Conservation (phyloP, 2,329 filamentous ascomycete species). For the Podosphaera fusca region DNA sequence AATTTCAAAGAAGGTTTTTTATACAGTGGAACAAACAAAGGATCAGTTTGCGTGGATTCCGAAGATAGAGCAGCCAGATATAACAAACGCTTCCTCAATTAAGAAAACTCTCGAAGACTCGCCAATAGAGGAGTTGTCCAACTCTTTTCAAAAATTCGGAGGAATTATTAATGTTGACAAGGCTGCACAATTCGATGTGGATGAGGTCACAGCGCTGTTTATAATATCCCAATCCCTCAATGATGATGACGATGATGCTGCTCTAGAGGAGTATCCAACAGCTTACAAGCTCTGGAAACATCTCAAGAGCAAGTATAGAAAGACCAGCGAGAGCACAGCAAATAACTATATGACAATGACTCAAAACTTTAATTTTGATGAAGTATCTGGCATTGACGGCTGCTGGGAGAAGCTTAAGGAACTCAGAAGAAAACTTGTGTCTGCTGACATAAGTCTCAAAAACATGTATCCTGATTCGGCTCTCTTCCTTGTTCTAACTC, state of each 20-base stretch:
- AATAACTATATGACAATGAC: not conserved
- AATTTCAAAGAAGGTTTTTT: not conserved
- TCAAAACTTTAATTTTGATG: not conserved
- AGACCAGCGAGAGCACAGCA: not conserved
- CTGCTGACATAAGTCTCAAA: too few species aligned
- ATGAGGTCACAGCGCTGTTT: not conserved
- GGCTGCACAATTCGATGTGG: too few species aligned
- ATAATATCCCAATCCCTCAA: not conserved
- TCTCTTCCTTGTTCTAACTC: not conserved
- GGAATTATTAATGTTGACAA: too few species aligned
- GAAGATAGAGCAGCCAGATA: not conserved
- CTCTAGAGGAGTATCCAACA: not conserved
- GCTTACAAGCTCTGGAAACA: not conserved
- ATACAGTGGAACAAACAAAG: not conserved
- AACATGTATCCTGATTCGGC: too few species aligned
- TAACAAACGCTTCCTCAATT: not conserved
- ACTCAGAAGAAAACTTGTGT: too few species aligned
- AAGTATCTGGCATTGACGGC: too few species aligned
- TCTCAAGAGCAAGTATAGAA: not conserved
- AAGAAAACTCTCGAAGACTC: not conserved
- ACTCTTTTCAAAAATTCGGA: not conserved
- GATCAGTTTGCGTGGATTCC: not conserved
- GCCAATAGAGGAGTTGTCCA: not conserved
- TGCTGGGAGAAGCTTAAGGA: too few species aligned
- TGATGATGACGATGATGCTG: not conserved